These are phyloP conservation scores for Metschnikowia lachancei DNA, from an alignment of 805 yeast species.

Conservation along the genomic window DNA sequence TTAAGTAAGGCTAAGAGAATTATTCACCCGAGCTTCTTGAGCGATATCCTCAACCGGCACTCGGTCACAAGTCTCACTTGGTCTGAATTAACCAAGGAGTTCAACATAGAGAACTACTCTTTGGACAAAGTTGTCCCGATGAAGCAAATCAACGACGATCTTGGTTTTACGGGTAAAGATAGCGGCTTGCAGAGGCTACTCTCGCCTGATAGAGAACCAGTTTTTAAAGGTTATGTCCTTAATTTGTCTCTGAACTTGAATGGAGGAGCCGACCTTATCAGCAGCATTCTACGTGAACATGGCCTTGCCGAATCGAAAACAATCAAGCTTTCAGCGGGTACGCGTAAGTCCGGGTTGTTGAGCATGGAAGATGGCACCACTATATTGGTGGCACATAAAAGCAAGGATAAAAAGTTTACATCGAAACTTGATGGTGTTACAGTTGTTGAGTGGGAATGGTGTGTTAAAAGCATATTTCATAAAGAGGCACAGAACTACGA, in stretches of 20 bases:
- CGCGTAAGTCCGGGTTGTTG: constrained; percentile 18
- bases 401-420: constrained; percentile 30
- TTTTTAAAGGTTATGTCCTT: constrained; percentile 51
- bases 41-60: constrained; percentile 18
- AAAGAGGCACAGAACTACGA: constrained; percentile 7
- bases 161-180: constrained; percentile 22
- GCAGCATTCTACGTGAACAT: constrained; percentile 58
- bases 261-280: constrained; percentile 58
- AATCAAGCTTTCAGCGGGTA: constrained; percentile 21
- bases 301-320: constrained; percentile 42
- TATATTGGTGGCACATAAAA: constrained; percentile 32
- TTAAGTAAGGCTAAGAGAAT: constrained; percentile 56
- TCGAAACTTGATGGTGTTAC: constrained; percentile 22
- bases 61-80: constrained; percentile 33
- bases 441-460: constrained; percentile 64
- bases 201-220: constrained; percentile 7
- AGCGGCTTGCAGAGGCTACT: constrained; percentile 14
- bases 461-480: constrained; percentile 53
- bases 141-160: constrained; percentile 32
- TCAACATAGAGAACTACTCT: constrained; percentile 30
- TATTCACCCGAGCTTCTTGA: constrained; percentile 50
- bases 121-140: constrained; percentile 33
- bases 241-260: constrained; percentile 56
- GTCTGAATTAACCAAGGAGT: constrained; percentile 20
- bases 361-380: constrained; percentile 16